Conservation (phyloP, 805 yeast species). For the Yarrowia sp. region DNA sequence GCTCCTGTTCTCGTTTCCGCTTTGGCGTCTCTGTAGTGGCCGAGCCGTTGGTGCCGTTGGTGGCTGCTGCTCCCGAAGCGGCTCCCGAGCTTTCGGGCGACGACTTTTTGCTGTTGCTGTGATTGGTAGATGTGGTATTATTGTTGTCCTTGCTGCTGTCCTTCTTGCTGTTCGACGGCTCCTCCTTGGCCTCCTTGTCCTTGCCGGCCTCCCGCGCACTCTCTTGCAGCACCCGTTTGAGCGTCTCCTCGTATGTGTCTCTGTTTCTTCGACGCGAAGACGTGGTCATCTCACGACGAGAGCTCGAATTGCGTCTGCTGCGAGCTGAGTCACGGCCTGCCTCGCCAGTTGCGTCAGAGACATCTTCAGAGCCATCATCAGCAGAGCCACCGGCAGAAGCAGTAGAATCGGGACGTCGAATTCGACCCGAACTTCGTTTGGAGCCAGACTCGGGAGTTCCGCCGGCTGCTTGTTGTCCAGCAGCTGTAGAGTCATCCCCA, state of each 20-base stretch:
- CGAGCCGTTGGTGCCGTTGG: constrained; percentile 20
- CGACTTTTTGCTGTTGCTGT: constrained; percentile 46
- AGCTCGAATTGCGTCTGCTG: constrained; percentile 39
- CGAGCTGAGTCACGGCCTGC: constrained; percentile 37
- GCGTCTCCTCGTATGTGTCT: constrained; percentile 48
- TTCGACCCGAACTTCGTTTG: constrained; percentile 26
- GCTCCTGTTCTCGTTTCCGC: constrained; percentile 34
- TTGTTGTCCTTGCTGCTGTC: neutral
- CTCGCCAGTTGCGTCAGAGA: constrained; percentile 38
- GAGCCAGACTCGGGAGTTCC: constrained; percentile 3
- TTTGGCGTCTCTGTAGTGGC: constrained; percentile 29
- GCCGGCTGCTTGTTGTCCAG: neutral
- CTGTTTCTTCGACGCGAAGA: constrained; percentile 29
- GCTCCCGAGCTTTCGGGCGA: constrained; percentile 16
- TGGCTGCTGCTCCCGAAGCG: constrained; percentile 1
- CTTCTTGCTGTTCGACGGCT: neutral
- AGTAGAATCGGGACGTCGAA: constrained; percentile 39
- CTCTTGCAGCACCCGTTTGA: constrained; percentile 51
- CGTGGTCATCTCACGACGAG: constrained; percentile 48
- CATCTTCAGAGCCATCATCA: constrained; percentile 37
- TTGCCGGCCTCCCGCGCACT: constrained; percentile 39
- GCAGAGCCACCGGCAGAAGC: constrained; percentile 36
- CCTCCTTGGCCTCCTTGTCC: constrained; percentile 40
- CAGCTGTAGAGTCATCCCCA: constrained; percentile 31
- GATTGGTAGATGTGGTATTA: neutral